Conservation (phyloP, 164 flowering plant species). For the Berberis vulgaris region DNA sequence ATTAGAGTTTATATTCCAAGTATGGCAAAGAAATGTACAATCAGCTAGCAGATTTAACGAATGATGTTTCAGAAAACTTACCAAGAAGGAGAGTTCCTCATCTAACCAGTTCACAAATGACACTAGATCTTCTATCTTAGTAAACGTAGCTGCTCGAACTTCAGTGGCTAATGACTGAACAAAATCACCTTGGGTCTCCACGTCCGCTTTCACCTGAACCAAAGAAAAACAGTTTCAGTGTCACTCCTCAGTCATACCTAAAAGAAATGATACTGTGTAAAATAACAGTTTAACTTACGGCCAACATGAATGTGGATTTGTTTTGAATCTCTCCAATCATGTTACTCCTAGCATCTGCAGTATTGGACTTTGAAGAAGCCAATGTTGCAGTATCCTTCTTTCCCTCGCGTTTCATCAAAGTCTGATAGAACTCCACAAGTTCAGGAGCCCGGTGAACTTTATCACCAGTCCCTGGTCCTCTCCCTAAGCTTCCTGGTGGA, state of each 20-base stretch:
- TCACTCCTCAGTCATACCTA: neutral
- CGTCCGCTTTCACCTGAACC: conserved; percentile 93
- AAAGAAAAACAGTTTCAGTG: neutral
- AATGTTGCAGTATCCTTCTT: conserved; percentile 67
- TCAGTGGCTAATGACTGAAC: conserved; percentile 86
- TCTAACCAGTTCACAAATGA: conserved; percentile 97
- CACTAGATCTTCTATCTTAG: conserved; percentile 67
- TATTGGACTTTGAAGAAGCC: conserved; percentile 37
- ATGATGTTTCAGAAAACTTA: conserved; percentile 21
- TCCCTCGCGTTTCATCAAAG: conserved; percentile 90
- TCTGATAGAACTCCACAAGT: conserved; percentile 86
- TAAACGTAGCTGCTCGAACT: conserved; percentile 83
- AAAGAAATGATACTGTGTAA: neutral
- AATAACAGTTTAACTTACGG: conserved; percentile 41
- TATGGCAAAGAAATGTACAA: too few species aligned
- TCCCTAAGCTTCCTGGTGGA: conserved; percentile 65
- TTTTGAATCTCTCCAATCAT: conserved; percentile 98
- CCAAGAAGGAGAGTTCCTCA: conserved; percentile 98
- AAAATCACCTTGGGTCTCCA: conserved; percentile 98
- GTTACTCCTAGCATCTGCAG: conserved; percentile 70
- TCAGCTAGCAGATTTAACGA: neutral
- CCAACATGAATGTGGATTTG: conserved; percentile 81
- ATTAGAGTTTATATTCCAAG: too few species aligned
- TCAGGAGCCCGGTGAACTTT: conserved; percentile 98
- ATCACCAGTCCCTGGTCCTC: conserved; percentile 51